Conservation (phyloP, 352 stramenopile genomes). For the Ochromonadaceae sp. region DNA sequence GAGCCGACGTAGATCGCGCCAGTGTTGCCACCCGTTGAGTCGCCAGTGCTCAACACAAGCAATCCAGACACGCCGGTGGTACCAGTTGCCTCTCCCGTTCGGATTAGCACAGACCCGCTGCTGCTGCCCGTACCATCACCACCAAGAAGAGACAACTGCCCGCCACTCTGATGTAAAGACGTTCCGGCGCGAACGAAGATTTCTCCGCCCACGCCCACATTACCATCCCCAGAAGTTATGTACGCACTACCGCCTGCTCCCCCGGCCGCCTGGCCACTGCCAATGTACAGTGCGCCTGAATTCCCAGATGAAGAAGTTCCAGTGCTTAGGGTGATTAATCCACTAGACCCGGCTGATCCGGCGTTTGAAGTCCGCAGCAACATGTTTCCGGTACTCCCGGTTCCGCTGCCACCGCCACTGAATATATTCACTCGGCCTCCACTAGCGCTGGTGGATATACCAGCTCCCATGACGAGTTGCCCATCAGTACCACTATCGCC, state of each 20-base stretch:
- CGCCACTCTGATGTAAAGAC: too few species aligned
- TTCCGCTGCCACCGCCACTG: not conserved
- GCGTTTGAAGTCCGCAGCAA: constrained; percentile 13
- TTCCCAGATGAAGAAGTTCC: not conserved
- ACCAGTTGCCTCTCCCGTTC: too few species aligned
- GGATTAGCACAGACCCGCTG: too few species aligned
- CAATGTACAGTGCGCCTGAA: constrained; percentile 4
- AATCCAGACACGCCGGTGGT: not conserved
- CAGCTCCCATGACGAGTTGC: not conserved
- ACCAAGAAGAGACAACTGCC: too few species aligned
- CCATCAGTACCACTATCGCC: constrained; percentile 8
- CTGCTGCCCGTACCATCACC: too few species aligned
- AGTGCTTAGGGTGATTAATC: not conserved
- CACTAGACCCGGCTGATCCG: constrained; percentile 1
- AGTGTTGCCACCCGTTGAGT: not conserved
- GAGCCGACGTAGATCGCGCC: not conserved
- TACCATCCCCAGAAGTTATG: too few species aligned
- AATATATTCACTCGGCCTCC: not conserved
- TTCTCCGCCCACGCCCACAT: too few species aligned
- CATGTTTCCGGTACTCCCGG: too few species aligned
- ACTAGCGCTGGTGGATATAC: not conserved
- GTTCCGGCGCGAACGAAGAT: too few species aligned
- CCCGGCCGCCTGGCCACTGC: constrained; percentile 1
- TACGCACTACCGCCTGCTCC: constrained; percentile 12
- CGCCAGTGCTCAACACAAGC: not conserved